Evolutionary conservation across 2,329 filamentous ascomycete species (phyloP), one percentile per base, ranked within the genome.

Genomic region (Tolypocladium nubicola): DNA sequence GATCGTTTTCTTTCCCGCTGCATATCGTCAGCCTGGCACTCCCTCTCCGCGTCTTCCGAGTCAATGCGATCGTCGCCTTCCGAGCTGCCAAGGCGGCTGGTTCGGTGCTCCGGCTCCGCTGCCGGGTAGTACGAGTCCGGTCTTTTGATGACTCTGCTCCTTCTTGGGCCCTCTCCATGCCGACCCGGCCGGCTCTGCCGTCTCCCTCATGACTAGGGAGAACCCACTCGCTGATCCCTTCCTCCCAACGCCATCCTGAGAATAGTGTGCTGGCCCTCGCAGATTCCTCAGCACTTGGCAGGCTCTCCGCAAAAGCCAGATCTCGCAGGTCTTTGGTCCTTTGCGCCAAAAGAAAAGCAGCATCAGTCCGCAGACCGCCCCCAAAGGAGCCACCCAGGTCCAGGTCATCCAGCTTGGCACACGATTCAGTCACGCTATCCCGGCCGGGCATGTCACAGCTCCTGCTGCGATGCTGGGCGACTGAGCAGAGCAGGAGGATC

Each of bases 281-380:
- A 26, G 58, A 59, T 16, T 55, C 54, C 26, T 60, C 57, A 8
- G 49, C 43, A 10, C 49, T 57, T 26, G 62, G 57, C 33, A 81
- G 67, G 37, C 67, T 72, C 61, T 83, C 81, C 3, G 79, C 80
- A 62, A 79, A 81, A 11, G 75, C 76, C 45, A 83, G 72, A 61
- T 83, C 80, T 33, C 76, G 70, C 8, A 83, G 67, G 61, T 81
- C 76, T 56, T 76, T 77, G 16, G 79, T 82, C 56, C 75, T 72
- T 58, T 80, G 76, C 1, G 80, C 79, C 35, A 82, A 66, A 37
- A 76, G 65, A 61, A 82, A 81, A 0, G 80, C 79, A 1, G 74
- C 73, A 37, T 81, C 78, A 3, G 70, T 67, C 37, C 71, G 71
- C 39, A 83, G 66, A 23, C 69, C 71, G 37, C 66, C 61, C 7